Conservation (phyloP, 2,329 filamentous ascomycete species). For the Cladophialophora immunda region DNA sequence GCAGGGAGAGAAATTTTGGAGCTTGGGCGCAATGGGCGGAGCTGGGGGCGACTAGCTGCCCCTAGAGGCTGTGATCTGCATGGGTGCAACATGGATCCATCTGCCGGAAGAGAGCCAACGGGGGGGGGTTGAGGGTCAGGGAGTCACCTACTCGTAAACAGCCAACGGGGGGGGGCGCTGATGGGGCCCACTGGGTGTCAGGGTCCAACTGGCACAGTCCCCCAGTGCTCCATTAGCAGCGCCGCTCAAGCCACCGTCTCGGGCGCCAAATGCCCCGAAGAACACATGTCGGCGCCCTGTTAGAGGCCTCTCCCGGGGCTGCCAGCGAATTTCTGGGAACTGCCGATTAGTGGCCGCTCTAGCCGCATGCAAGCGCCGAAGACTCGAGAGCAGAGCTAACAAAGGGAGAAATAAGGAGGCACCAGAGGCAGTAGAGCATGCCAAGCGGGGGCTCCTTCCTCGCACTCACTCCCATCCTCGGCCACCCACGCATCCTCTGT, state of each 20-base stretch:
- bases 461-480: no score
- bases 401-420: background rate
- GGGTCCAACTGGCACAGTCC: slow-evolving; percentile 16
- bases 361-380: background rate
- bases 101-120: slow-evolving; percentile 5
- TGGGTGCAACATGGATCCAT: slow-evolving; percentile 7
- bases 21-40: background rate
- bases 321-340: slow-evolving; percentile 22
- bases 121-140: background rate
- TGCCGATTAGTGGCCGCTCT: slow-evolving; percentile 10
- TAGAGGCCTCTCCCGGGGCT: background rate
- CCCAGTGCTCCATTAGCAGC: background rate
- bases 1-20: slow-evolving; percentile 15
- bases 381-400: background rate
- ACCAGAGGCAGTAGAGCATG: no score
- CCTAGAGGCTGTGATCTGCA: slow-evolving; percentile 14
- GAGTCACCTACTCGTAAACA: no score
- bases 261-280: background rate
- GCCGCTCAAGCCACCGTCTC: slow-evolving; percentile 13
- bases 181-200: background rate
- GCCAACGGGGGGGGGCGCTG: background rate
- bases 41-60: background rate
- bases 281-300: background rate
- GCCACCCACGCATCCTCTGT: no score
- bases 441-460: background rate